phyloP scores from a whole-genome alignment of 371 early-diverging fungal genomes.

The Dichotomocladium elegans region DNA sequence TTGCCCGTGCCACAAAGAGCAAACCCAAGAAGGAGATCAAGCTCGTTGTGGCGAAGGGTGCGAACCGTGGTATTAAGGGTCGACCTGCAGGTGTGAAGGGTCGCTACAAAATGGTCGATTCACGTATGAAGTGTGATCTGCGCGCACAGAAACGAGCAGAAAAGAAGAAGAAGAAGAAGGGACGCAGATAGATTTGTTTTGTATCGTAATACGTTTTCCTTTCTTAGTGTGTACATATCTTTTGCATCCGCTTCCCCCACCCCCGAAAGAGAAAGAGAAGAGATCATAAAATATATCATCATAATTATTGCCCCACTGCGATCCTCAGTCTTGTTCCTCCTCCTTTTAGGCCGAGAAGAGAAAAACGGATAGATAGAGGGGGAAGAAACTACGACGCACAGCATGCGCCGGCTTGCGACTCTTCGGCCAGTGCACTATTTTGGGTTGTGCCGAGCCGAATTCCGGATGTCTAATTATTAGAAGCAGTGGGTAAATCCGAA shows the following conservation, averaged over 20 bases:
- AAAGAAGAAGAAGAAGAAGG: conserved; percentile 48
- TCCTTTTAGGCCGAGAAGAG: too few relatives aligned
- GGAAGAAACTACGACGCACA: neutral
- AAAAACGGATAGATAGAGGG: neutral
- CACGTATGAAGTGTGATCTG: conserved; percentile 90
- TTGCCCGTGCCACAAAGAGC: conserved; percentile 65
- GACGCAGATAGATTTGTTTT: conserved; percentile 1
- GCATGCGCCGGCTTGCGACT: conserved; percentile 30
- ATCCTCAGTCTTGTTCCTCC: too few relatives aligned
- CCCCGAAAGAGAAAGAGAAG: neutral
- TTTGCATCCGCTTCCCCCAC: neutral
- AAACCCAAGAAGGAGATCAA: conserved; percentile 74
- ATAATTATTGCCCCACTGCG: too few relatives aligned
- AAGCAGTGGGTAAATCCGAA: neutral
- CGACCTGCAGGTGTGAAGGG: conserved; percentile 97
- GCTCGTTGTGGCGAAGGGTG: conserved; percentile 90
- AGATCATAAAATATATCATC: too few relatives aligned
- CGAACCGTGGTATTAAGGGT: conserved; percentile 84
- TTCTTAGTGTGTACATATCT: too few relatives aligned
- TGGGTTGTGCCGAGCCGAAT: conserved; percentile 45
- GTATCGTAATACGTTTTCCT: neutral
- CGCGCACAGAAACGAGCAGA: conserved; percentile 76
- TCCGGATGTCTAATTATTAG: conserved; percentile 45
- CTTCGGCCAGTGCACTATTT: conserved; percentile 42
- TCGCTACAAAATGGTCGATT: conserved; percentile 91